Evolutionary conservation across 2,329 filamentous ascomycete genomes (phyloP), one percentile per base, ranked within the genome.

Genomic region (Trichocomaceae sp.): DNA sequence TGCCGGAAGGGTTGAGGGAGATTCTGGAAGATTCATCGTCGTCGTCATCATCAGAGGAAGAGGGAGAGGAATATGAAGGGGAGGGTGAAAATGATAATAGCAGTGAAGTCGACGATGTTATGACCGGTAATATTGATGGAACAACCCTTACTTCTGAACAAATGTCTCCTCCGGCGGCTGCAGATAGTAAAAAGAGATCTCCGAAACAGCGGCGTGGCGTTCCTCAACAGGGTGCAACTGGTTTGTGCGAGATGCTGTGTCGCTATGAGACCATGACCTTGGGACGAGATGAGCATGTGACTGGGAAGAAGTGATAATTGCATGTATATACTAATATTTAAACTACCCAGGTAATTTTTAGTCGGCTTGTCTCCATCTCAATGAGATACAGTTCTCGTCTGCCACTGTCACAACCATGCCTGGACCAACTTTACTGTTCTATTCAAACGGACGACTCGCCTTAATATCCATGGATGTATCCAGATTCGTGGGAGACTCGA

Each of bases 241-340:
- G 62, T 7, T 58, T 72, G 2, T 68, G 62, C 15, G 69, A 71
- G 22, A 72, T 72, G 70, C 60, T 72, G 39, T 68, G 70, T 57
- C 64, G 64, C 2, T 72, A 72, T 53, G 70, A 72, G 53, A 69
- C 64, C 55, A 57, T 72, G 53, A 72, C 69, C 55, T 47, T 72
- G 48, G 70, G 70, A 2, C 70, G 69, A 44, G 68, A 71, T 44
- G 54, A 52, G n/a, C 35, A 48, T 17, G 33, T 39, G 4, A 42
- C 31, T 8, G 41, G 46, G 29, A 50, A 46, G 17, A 48, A 37
- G 41, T 22, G 33, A 41, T 42, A 42, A 42, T 12, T 2, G 5
- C 26, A 22, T 42, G 31, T 35, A 13, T 15, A 35, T 29, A 29
- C 23, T 26, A 4, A 7, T 26, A 26, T 26, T n/a, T n/a, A n/a